Evolutionary conservation across 2,329 filamentous ascomycete genomes (phyloP), one percentile per base, ranked within the genome.

Genomic region (Colletotrichum scovillei): DNA sequence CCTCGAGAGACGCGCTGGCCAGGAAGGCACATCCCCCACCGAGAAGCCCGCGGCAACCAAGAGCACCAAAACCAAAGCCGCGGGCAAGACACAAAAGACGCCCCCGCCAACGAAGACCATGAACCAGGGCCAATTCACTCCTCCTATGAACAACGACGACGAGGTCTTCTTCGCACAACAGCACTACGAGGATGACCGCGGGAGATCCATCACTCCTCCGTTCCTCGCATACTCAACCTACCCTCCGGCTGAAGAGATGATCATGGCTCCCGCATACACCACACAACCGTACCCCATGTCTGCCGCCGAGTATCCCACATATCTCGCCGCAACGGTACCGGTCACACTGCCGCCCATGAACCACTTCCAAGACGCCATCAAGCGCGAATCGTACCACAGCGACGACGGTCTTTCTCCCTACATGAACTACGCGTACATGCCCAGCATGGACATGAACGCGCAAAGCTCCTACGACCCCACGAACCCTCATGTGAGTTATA

Each of bases 1-100:
- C 81, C 89, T 96, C 78, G 94, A 96, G 88, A 91, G 93, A 80
- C 89, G 93, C 76, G 94, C 94, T 72, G 93, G 92, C 58, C 85
- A 86, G 60, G 85, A 86, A 86, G 91, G 76, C 8, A 77, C 79
- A 26, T 53, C 81, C 64, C 83, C 84, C 63, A 74, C 81, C 12
- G 83, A 86, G 76, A 84, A 82, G 77, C 81, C 82, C 76, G 71
- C 79, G 58, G 79, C 80, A 77, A 74, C 76, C 72, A 80, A 80
- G 79, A 81, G 75, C 76, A 67, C 86, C 86, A 87, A 87, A 81
- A 81, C 80, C 60, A 80, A 82, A 70, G 69, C 71, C 14, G 63
- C 75, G 67, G 77, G 69, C 76, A 80, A 75, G 78, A 78, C 75
- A 77, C 77, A 76, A 82, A 82, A 83, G 75, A 79, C 74, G 76